Percentiles rank a stretch among this genome's conserved stretches.
These are phyloP conservation scores for Cylindrodendrum hubeiense DNA, from an alignment of 2,329 filamentous ascomycete species.

Conservation along the genomic window DNA sequence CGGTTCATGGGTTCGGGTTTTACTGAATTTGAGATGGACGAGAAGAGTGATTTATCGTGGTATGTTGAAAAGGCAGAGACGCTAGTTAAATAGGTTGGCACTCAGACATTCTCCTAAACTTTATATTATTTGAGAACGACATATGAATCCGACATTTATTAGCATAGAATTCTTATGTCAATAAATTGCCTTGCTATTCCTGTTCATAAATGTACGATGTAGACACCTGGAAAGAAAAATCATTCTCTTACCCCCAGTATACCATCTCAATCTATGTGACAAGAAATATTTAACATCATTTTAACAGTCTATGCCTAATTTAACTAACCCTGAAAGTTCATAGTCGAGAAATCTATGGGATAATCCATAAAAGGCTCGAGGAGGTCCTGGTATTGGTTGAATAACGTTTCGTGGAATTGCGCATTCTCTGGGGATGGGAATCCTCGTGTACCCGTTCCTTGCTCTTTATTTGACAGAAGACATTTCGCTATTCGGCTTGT, in stretches of 20 bases:
- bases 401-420: constrained; percentile 31
- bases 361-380: constrained; percentile 39
- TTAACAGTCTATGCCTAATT: background rate
- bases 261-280: background rate
- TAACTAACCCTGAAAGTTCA: constrained; percentile 25
- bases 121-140: no score
- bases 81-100: constrained; percentile 5
- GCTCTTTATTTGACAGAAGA: constrained; percentile 34
- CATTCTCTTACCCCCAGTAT: no score
- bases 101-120: no score
- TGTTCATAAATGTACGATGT: no score
- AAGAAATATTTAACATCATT: background rate
- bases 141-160: no score
- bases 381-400: constrained; percentile 36
- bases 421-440: constrained; percentile 34
- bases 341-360: constrained; percentile 31
- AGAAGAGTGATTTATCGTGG: constrained; percentile 36
- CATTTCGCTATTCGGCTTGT: constrained; percentile 32
- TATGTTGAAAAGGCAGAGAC: constrained; percentile 40
- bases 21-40: constrained; percentile 40
- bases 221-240: no score
- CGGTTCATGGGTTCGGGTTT: constrained; percentile 39
- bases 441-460: constrained; percentile 22
- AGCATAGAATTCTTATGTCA: no score
- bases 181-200: no score